phyloP scores from a whole-genome alignment of 441 rosid species.

The Metrosideros polymorpha region DNA sequence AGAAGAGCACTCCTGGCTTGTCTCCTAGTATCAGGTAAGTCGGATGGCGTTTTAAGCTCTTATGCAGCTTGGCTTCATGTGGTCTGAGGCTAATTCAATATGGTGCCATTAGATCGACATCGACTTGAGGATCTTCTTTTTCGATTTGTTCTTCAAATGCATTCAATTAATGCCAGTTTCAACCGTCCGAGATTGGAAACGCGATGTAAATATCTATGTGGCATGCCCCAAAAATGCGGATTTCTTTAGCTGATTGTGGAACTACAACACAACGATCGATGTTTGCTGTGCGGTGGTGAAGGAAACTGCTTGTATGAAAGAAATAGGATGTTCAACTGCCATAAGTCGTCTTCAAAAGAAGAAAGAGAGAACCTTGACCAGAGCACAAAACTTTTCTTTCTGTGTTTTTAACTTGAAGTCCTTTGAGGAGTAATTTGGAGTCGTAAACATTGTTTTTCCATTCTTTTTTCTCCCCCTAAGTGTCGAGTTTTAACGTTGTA shows the following conservation, averaged over 20 bases:
- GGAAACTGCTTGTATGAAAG: not conserved
- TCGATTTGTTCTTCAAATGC: not conserved
- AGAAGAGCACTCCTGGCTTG: slow-evolving; percentile 59
- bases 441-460: not conserved
- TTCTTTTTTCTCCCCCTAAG: not conserved
- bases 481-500: not conserved
- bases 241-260: not conserved
- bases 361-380: not conserved
- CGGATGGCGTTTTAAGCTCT: not conserved
- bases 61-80: not conserved
- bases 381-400: not conserved
- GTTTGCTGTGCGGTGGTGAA: not conserved
- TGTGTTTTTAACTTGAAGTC: not conserved
- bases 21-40: slow-evolving; percentile 42
- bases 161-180: not conserved
- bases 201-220: not conserved
- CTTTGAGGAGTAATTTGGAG: not conserved
- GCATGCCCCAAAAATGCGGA: not conserved
- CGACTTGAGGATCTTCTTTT: not conserved
- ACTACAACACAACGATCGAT: not conserved
- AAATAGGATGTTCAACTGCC: not conserved
- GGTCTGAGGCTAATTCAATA: not conserved
- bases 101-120: not conserved
- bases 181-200: not conserved
- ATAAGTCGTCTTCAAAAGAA: not conserved